A percentile compares a stretch with the other conserved stretches of the same genome.
These are phyloP conservation scores for Septoria linicola DNA, from an alignment of 2,329 filamentous ascomycete species.

Conservation along the genomic window DNA sequence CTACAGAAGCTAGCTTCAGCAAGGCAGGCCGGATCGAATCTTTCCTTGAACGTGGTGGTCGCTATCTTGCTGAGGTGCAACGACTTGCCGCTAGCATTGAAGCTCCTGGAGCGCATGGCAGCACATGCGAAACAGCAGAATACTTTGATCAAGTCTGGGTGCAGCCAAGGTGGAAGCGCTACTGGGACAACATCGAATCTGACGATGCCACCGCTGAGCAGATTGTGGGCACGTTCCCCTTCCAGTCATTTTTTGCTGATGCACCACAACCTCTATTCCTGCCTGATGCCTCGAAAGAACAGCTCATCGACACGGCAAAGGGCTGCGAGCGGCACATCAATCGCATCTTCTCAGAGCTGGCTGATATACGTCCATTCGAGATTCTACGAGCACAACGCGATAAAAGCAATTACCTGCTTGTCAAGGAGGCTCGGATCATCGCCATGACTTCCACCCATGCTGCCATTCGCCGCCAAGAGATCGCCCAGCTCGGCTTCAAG, in stretches of 20 bases:
- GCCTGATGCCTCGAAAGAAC: slow-evolving; percentile 60
- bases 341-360: slow-evolving; percentile 87
- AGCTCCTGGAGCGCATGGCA: slow-evolving; percentile 90
- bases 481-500: slow-evolving; percentile 86
- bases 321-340: slow-evolving; percentile 87
- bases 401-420: slow-evolving; percentile 92
- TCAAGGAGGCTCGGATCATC: slow-evolving; percentile 93
- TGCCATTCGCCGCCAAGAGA: slow-evolving; percentile 88
- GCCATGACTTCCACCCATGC: slow-evolving; percentile 99
- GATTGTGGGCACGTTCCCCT: slow-evolving; percentile 76
- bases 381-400: slow-evolving; percentile 84
- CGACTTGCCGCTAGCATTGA: slow-evolving; percentile 80
- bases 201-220: slow-evolving; percentile 53
- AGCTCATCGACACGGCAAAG: slow-evolving; percentile 70
- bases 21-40: slow-evolving; percentile 94
- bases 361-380: slow-evolving; percentile 92
- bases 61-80: slow-evolving; percentile 78
- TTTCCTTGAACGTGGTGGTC: slow-evolving; percentile 82
- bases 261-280: slow-evolving; percentile 85
- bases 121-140: slow-evolving; percentile 91
- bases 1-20: slow-evolving; percentile 82
- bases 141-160: slow-evolving; percentile 96
- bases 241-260: slow-evolving; percentile 81
- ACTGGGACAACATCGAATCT: slow-evolving; percentile 62
- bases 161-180: slow-evolving; percentile 82